Conservation (phyloP, 108 stramenopile genomes). For the Thalassiosira profunda region DNA sequence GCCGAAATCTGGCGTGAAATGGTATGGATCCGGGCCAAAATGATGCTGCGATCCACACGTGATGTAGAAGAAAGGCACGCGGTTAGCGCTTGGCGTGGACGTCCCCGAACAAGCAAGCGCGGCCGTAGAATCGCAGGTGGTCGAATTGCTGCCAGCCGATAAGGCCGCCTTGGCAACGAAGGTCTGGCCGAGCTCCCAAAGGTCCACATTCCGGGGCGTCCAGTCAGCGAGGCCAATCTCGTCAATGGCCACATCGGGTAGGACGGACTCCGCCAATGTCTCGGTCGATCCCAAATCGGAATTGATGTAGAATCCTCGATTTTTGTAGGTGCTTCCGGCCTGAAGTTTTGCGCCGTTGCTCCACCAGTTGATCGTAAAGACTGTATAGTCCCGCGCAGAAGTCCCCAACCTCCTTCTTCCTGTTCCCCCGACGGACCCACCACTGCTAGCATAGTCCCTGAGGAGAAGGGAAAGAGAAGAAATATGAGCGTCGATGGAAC, state of each 20-base stretch:
- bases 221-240: constrained; percentile 6
- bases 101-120: constrained; percentile 8
- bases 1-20: constrained; percentile 21
- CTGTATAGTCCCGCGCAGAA: constrained; percentile 16
- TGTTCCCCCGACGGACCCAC: neutral
- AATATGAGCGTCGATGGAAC: no score
- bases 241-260: constrained; percentile 3
- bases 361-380: constrained; percentile 18
- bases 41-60: constrained; percentile 21
- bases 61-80: constrained; percentile 18
- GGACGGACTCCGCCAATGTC: neutral
- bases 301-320: constrained; percentile 20
- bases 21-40: constrained; percentile 32
- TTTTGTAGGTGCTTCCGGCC: constrained; percentile 24
- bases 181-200: constrained; percentile 11
- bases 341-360: neutral
- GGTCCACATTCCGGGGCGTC: constrained; percentile 15
- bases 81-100: constrained; percentile 9
- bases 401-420: constrained; percentile 18
- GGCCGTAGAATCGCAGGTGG: constrained; percentile 6
- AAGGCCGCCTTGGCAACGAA: constrained; percentile 22
- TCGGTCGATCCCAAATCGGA: constrained; percentile 3
- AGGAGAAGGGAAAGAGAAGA: no score
- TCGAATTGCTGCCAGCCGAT: constrained; percentile 9
- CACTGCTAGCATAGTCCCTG: neutral